Percentiles rank a stretch among this genome's conserved stretches.
These are phyloP conservation scores for Stephanodiscus triporus DNA, from an alignment of 108 stramenopile genomes.

Conservation along the genomic window DNA sequence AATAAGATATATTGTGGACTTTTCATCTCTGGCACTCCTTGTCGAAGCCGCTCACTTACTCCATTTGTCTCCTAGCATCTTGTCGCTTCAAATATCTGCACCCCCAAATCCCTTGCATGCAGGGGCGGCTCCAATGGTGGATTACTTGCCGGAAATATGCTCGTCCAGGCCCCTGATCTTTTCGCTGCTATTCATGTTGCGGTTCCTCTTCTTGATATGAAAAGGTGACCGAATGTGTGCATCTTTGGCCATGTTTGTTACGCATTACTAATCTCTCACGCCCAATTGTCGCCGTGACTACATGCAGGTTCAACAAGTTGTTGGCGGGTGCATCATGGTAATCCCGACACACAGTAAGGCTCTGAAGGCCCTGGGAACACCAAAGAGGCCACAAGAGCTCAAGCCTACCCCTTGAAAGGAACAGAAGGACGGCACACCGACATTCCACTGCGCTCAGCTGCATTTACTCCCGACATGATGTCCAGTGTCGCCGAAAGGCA, in stretches of 20 bases:
- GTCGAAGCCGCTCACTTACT: constrained; percentile 19
- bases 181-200: constrained; percentile 95
- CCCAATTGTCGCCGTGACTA: constrained; percentile 53
- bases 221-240: constrained; percentile 31
- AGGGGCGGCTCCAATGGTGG: constrained; percentile 98
- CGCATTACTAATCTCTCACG: neutral
- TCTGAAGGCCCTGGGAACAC: too few relatives aligned
- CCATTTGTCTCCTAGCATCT: constrained; percentile 63
- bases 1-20: too few relatives aligned
- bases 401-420: too few relatives aligned
- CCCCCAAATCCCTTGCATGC: constrained; percentile 83
- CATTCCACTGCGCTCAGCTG: too few relatives aligned
- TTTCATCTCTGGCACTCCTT: too few relatives aligned
- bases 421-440: too few relatives aligned
- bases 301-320: constrained; percentile 23
- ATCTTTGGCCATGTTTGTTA: neutral
- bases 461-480: too few relatives aligned
- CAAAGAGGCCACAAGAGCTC: too few relatives aligned
- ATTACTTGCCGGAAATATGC: constrained; percentile 90
- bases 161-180: constrained; percentile 90
- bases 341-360: constrained; percentile 95
- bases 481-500: too few relatives aligned
- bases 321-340: constrained; percentile 84
- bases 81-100: constrained; percentile 70
- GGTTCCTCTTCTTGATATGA: constrained; percentile 95